phyloP scores from a whole-genome alignment of 306 rosid genomes.

The Phaseolus lunatus region DNA sequence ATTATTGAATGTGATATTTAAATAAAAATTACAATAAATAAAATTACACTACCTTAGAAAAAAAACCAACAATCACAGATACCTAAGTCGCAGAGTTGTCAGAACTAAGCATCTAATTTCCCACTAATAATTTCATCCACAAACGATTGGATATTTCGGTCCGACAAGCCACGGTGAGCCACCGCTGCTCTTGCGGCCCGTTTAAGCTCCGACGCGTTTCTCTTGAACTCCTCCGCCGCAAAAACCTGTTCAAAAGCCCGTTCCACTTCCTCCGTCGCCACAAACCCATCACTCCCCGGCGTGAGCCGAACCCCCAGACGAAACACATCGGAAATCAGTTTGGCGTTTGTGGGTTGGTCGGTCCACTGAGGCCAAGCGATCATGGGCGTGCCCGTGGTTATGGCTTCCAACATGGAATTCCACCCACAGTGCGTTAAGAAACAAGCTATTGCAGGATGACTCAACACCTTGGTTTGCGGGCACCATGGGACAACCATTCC shows the following conservation, averaged over 20 bases:
- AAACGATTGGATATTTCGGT: slow-evolving; percentile 48
- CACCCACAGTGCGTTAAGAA: slow-evolving; percentile 67
- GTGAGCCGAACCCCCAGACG: slow-evolving; percentile 45
- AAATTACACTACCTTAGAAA: too few relatives aligned
- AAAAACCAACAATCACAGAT: too few relatives aligned
- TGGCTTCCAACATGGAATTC: slow-evolving; percentile 59
- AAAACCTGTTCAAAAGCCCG: slow-evolving; percentile 48
- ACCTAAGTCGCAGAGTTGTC: too few relatives aligned
- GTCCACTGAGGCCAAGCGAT: slow-evolving; percentile 62
- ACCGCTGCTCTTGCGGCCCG: slow-evolving; percentile 48
- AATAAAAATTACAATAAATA: too few relatives aligned
- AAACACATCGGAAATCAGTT: slow-evolving; percentile 53
- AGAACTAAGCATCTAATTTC: not conserved
- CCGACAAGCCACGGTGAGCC: slow-evolving; percentile 55
- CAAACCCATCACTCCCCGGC: slow-evolving; percentile 46
- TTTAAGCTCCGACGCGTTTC: slow-evolving; percentile 41
- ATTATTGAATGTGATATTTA: too few relatives aligned
- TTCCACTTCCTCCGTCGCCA: slow-evolving; percentile 48
- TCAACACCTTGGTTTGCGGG: slow-evolving; percentile 57
- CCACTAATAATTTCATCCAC: slow-evolving; percentile 51
- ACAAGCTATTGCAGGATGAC: slow-evolving; percentile 54
- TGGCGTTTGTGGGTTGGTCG: slow-evolving; percentile 67
- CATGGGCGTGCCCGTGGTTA: slow-evolving; percentile 54
- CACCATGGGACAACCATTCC: slow-evolving; percentile 61
- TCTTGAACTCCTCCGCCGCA: slow-evolving; percentile 41